Conservation (phyloP, 2,329 filamentous ascomycete genomes). For the Beauveria australis region DNA sequence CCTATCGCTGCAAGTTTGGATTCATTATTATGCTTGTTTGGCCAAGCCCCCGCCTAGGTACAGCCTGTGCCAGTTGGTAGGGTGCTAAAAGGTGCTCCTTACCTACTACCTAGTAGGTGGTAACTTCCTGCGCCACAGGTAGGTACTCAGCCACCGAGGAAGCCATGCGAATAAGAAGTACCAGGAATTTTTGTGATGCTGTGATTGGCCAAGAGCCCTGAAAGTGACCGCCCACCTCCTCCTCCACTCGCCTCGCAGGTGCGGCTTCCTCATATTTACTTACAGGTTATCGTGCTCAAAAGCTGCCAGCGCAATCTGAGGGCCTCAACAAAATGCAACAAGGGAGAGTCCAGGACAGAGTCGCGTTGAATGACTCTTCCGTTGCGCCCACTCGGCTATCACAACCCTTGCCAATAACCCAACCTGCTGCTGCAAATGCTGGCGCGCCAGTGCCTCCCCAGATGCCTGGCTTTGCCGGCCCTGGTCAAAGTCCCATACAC, state of each 20-base stretch:
- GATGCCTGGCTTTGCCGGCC: not conserved
- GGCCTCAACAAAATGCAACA: not conserved
- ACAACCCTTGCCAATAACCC: not conserved
- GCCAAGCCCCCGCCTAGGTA: no score
- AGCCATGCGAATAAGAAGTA: no score
- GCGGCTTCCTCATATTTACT: no score
- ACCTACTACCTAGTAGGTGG: no score
- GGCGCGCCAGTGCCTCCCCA: not conserved
- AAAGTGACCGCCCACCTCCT: no score
- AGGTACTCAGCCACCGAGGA: no score
- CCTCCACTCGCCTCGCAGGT: no score
- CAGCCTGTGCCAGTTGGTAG: not conserved
- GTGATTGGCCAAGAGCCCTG: no score
- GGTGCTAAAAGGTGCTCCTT: not conserved
- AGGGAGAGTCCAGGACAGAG: not conserved
- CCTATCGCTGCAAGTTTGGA: no score
- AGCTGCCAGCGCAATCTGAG: not conserved
- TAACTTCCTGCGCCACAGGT: no score
- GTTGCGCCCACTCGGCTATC: conserved; percentile 9
- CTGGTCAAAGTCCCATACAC: not conserved
- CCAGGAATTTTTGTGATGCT: no score
- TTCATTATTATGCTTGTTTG: no score
- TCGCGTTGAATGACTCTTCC: conserved; percentile 36
- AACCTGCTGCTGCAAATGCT: not conserved
- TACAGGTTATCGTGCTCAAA: not conserved